phyloP scores from a whole-genome alignment of 257 asterid genomes.

The Pogostemon cablin region DNA sequence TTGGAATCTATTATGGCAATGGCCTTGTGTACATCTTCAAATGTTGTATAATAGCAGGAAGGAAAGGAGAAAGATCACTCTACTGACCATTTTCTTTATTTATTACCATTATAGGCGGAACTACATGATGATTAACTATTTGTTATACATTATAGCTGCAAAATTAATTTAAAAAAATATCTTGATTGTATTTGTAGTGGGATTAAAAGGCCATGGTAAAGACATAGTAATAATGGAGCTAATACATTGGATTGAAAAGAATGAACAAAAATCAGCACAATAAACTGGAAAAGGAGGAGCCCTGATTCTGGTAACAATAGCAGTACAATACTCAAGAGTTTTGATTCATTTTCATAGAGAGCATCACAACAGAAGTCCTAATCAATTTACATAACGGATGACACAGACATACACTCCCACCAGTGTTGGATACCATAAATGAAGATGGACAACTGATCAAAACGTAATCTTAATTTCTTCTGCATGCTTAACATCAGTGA shows the following conservation, averaged over 20 bases:
- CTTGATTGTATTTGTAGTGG: too few relatives aligned
- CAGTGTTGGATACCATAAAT: constrained; percentile 2
- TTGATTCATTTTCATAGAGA: neutral
- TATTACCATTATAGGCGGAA: too few relatives aligned
- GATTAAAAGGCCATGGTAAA: too few relatives aligned
- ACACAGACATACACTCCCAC: neutral
- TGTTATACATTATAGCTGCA: too few relatives aligned
- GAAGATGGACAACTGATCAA: neutral
- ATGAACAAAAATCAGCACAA: constrained; percentile 19
- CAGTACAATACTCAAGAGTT: neutral
- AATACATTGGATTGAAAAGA: constrained; percentile 4
- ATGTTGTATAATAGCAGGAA: too few relatives aligned
- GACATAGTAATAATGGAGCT: neutral
- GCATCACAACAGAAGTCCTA: constrained; percentile 10
- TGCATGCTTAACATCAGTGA: neutral
- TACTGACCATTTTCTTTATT: too few relatives aligned
- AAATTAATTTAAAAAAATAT: too few relatives aligned
- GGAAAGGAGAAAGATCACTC: too few relatives aligned
- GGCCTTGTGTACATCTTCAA: too few relatives aligned
- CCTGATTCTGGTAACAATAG: neutral
- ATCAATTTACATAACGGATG: neutral
- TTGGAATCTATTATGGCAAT: too few relatives aligned
- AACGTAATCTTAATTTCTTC: neutral
- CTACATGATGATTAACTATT: too few relatives aligned
- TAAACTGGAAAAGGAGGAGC: neutral